Conservation (phyloP, 2,329 filamentous ascomycete genomes). For the Ophiostoma sp. region DNA sequence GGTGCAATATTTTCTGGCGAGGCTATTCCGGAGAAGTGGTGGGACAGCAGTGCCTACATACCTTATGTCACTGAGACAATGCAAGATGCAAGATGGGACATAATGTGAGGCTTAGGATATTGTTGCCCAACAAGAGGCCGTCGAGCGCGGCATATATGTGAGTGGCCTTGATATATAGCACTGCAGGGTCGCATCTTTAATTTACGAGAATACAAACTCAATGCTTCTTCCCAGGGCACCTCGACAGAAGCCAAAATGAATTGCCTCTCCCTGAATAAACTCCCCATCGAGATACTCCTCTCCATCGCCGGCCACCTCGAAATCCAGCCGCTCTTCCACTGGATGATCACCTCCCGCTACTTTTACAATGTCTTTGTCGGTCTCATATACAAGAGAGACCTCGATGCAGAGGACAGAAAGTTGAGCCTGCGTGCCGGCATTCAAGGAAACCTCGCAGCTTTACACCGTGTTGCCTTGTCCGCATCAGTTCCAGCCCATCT, state of each 20-base stretch:
- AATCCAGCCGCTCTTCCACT: not conserved
- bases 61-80: not conserved
- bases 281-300: constrained; percentile 21
- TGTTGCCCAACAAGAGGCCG: not conserved
- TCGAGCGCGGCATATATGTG: not conserved
- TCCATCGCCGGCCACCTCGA: constrained; percentile 17
- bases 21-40: not conserved
- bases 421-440: constrained; percentile 16
- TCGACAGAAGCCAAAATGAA: not conserved
- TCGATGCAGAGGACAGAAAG: not conserved
- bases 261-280: not conserved
- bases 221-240: not conserved
- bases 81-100: not conserved
- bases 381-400: constrained; percentile 18
- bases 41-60: not conserved
- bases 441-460: constrained; percentile 15
- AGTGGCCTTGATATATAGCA: not conserved
- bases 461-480: constrained; percentile 5
- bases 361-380: constrained; percentile 17
- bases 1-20: not conserved
- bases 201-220: not conserved
- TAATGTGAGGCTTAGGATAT: not conserved
- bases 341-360: constrained; percentile 11
- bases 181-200: not conserved
- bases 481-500: not conserved